Evolutionary conservation across 352 stramenopile genomes (phyloP).

Genomic region (Globisporangium radiosum): DNA sequence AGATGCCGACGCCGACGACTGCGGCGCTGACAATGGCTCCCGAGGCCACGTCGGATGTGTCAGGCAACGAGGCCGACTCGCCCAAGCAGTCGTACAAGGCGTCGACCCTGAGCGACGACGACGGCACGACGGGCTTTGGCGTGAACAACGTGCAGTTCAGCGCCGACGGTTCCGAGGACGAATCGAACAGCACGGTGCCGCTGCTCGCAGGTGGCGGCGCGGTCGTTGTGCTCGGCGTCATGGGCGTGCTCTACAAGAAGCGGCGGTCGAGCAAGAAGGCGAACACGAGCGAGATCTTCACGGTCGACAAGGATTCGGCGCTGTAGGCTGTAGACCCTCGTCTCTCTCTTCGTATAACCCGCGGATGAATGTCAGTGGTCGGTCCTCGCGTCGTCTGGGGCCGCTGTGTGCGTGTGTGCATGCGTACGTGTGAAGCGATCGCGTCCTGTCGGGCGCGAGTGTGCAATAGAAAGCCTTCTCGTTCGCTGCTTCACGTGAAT

Average conservation of each 20-base stretch:
- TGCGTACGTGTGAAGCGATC: too few species aligned
- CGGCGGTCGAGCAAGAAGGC: constrained; percentile 45
- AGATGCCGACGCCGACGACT: constrained; percentile 13
- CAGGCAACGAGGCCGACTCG: constrained; percentile 26
- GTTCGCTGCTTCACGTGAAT: neutral
- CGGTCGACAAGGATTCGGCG: constrained; percentile 68
- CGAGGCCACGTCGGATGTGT: constrained; percentile 14
- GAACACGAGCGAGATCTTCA: constrained; percentile 63
- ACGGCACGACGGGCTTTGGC: constrained; percentile 18
- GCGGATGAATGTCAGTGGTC: constrained; percentile 23
- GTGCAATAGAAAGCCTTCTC: constrained; percentile 1
- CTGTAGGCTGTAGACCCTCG: constrained; percentile 34
- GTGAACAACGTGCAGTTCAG: constrained; percentile 32
- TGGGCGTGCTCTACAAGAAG: constrained; percentile 59
- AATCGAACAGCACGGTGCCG: constrained; percentile 12
- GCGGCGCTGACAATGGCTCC: constrained; percentile 30
- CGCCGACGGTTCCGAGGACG: constrained; percentile 16
- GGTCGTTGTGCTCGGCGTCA: constrained; percentile 38
- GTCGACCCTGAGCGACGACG: constrained; percentile 13
- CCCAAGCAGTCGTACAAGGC: constrained; percentile 10
- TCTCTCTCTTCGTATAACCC: constrained; percentile 11
- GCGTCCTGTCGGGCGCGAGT: neutral
- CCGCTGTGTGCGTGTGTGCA: constrained; percentile 2
- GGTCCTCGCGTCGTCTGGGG: constrained; percentile 7
- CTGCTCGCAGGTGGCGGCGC: constrained; percentile 26